Conservation (phyloP, 768 basidiomycete genomes). For the Lenzites betulinus region DNA sequence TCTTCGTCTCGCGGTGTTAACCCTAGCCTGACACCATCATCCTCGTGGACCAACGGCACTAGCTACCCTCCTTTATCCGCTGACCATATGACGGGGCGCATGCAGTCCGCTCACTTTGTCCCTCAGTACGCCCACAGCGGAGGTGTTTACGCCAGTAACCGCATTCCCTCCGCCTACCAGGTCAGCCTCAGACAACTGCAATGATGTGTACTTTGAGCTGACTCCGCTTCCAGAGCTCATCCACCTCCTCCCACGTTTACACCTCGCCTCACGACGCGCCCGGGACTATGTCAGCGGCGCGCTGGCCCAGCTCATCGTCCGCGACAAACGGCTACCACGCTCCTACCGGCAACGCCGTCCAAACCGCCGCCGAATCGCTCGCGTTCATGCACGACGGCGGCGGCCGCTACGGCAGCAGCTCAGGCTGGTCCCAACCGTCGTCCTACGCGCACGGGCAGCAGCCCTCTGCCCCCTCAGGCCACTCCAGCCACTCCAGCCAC, state of each 20-base stretch:
- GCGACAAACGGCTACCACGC: constrained; percentile 15
- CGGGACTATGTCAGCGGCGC: constrained; percentile 13
- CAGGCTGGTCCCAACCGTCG: constrained; percentile 5
- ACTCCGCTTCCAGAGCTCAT: neutral
- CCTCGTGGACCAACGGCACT: constrained; percentile 14
- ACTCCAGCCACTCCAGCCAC: constrained; percentile 3
- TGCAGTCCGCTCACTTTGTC: constrained; percentile 13
- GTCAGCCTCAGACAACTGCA: neutral
- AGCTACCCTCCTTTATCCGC: constrained; percentile 11
- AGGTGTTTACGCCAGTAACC: constrained; percentile 3
- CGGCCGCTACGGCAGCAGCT: constrained; percentile 5
- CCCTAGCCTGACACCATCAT: neutral
- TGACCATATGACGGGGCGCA: constrained; percentile 8
- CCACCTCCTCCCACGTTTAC: neutral
- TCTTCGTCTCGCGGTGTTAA: constrained; percentile 4
- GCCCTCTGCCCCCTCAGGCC: neutral
- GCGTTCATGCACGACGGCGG: constrained; percentile 19
- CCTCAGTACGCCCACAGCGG: constrained; percentile 17
- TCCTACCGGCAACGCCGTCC: constrained; percentile 4
- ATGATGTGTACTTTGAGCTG: neutral
- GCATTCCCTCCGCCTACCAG: constrained; percentile 15
- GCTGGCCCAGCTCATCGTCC: constrained; percentile 9
- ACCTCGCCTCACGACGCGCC: neutral
- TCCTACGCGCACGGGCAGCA: constrained; percentile 7
- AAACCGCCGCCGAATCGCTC: constrained; percentile 22